phyloP scores from a whole-genome alignment of 164 flowering plant species.

The Magnolia changhungtana region DNA sequence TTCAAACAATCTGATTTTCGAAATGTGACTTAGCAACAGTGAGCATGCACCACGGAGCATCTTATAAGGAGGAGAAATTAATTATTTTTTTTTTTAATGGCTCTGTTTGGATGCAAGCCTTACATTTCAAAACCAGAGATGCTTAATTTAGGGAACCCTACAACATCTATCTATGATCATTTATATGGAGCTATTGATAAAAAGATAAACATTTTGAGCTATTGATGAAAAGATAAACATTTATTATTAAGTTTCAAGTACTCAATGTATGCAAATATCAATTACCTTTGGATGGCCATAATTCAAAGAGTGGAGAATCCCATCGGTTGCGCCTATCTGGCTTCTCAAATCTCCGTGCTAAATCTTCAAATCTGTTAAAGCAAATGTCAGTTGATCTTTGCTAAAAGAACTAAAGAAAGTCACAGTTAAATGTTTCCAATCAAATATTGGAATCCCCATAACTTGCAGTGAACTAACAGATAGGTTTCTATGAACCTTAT shows the following conservation, averaged over 20 bases:
- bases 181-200: no score
- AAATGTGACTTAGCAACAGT: no score
- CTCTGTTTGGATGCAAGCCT: no score
- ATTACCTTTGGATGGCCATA: conserved; percentile 52
- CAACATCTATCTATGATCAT: no score
- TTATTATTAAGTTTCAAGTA: not conserved
- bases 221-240: no score
- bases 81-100: no score
- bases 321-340: conserved; percentile 87
- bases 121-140: no score
- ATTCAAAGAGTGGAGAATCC: conserved; percentile 94
- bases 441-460: not conserved
- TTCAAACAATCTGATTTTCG: no score
- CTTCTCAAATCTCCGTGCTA: conserved; percentile 80
- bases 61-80: no score
- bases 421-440: not conserved
- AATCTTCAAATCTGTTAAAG: conserved; percentile 63
- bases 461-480: not conserved
- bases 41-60: no score
- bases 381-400: conserved; percentile 1
- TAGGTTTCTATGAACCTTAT: not conserved
- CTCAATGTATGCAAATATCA: not conserved
- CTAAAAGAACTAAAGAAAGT: not conserved
- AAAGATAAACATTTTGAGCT: no score
- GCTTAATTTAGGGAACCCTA: no score